Base-by-base conservation (phyloP, 192 early-diverging fungal species). In the Piromyces sp. region DNA sequence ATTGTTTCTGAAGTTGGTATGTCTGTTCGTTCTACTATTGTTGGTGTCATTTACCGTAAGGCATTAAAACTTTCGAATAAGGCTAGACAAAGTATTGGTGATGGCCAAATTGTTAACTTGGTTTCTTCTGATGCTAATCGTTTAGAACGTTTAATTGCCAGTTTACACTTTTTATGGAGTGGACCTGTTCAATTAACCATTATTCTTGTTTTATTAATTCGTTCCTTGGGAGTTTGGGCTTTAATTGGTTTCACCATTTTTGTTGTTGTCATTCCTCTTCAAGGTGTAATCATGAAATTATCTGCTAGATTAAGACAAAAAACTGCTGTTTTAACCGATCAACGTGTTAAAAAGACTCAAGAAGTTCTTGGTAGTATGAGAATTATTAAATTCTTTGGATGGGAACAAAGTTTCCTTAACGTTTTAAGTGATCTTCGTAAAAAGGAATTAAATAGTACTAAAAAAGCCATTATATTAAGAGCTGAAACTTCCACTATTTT, bases 331-430 rank as follows among this genome's bases (percentile, higher is more conserved):
- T 86, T 94, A 28, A 94, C 94, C 15, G 94, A 95, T 84, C 85
- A 84, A 30, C 92, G 94, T 82, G 92, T 95, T 81, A 93, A 93
- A 51, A 80, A 90, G 0, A 93, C 88, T 0, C 90, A 92, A 79
- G 93, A 94, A 81, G 86, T 92, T 51, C 82, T 95, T 30, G 83
- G 86, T 30, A 92, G 93, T 28, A 95, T 94, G 85, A 89, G 92
- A 30, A 88, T 94, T 51, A 90, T 94, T 85, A 94, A 94, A 83
- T 91, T 92, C 82, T 93, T 92, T 82, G 90, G 90, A 12, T 94
- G 92, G 92, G 92, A 94, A 82, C 13, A 80, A 1, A 15, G 19
- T 80, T 30, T 82, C 17, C 82, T 82, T 30, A 31, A 28, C 9
- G 22, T 79, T n/a, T 85, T 87, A 37, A 38, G 82, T 12, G 17